These are phyloP conservation scores for Glycine soja DNA, from an alignment of 306 rosid species.

Conservation along the genomic window DNA sequence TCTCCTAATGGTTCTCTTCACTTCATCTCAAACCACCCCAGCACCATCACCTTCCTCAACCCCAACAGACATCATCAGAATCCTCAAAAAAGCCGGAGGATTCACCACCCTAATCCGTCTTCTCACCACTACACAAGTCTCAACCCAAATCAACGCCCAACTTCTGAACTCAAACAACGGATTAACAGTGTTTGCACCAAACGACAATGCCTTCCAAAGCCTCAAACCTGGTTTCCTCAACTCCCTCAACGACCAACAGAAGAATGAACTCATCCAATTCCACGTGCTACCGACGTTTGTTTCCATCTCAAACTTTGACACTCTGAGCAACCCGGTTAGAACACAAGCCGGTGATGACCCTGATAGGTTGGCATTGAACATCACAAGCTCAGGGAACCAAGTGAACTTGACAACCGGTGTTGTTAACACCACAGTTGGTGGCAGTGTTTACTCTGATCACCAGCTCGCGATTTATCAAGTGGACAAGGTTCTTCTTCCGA, in stretches of 20 bases:
- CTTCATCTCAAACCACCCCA: slow-evolving; percentile 51
- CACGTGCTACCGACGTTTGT: slow-evolving; percentile 62
- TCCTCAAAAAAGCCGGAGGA: slow-evolving; percentile 68
- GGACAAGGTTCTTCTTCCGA: slow-evolving; percentile 68
- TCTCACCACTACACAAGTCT: slow-evolving; percentile 66
- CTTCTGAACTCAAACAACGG: slow-evolving; percentile 67
- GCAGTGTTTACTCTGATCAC: slow-evolving; percentile 67
- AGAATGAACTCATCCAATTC: slow-evolving; percentile 70
- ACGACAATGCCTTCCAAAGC: slow-evolving; percentile 62
- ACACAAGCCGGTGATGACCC: slow-evolving; percentile 75
- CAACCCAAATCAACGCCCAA: slow-evolving; percentile 60
- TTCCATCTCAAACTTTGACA: slow-evolving; percentile 67
- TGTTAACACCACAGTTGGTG: slow-evolving; percentile 69
- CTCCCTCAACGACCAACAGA: slow-evolving; percentile 61
- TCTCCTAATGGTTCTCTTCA: slow-evolving; percentile 33
- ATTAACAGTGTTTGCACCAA: slow-evolving; percentile 64
- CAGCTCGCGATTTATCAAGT: slow-evolving; percentile 77
- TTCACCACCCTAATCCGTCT: slow-evolving; percentile 70
- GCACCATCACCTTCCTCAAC: slow-evolving; percentile 63
- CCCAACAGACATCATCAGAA: slow-evolving; percentile 67
- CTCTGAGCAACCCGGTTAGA: slow-evolving; percentile 71
- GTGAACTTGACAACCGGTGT: slow-evolving; percentile 71
- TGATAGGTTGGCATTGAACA: slow-evolving; percentile 61
- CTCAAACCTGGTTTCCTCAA: slow-evolving; percentile 75
- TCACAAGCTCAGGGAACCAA: slow-evolving; percentile 66